Evolutionary conservation across 176 grass and related monocot species (phyloP).

Genomic region (Hordeum marinum): DNA sequence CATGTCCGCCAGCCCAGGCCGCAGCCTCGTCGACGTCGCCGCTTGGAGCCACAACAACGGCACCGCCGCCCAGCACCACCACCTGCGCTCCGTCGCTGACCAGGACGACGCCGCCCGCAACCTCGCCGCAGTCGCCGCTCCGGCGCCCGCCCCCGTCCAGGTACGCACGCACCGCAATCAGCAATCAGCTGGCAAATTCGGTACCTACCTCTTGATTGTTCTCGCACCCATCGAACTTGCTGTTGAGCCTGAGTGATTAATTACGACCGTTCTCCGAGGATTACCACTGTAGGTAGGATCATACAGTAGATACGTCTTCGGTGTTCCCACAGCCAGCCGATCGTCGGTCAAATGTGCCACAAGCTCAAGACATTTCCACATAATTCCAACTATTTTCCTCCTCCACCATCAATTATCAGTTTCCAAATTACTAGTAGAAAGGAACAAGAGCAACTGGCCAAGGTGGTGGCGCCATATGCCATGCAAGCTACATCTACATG

Average conservation of each 20-base stretch:
- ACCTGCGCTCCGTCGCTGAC: neutral
- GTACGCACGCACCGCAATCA: neutral
- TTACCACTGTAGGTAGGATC: neutral
- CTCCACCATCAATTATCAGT: too few relatives aligned
- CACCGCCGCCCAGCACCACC: neutral
- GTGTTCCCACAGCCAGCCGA: too few relatives aligned
- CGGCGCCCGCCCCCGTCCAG: constrained; percentile 25
- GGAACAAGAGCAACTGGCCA: too few relatives aligned
- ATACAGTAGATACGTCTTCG: neutral
- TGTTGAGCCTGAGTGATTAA: too few relatives aligned
- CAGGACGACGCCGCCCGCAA: neutral
- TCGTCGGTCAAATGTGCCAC: neutral
- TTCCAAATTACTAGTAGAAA: too few relatives aligned
- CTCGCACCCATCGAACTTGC: too few relatives aligned
- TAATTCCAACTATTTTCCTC: too few relatives aligned
- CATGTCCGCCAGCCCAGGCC: constrained; percentile 50
- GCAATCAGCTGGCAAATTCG: too few relatives aligned
- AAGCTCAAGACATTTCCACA: neutral
- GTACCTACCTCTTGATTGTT: too few relatives aligned
- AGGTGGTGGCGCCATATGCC: too few relatives aligned
- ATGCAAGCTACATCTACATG: too few relatives aligned
- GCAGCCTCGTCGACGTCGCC: constrained; percentile 32
- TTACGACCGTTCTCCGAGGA: neutral
- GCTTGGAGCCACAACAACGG: constrained; percentile 18
- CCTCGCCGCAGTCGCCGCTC: neutral